These are phyloP conservation scores for Tulasnella calospora DNA, from an alignment of 768 basidiomycete species.

Conservation along the genomic window DNA sequence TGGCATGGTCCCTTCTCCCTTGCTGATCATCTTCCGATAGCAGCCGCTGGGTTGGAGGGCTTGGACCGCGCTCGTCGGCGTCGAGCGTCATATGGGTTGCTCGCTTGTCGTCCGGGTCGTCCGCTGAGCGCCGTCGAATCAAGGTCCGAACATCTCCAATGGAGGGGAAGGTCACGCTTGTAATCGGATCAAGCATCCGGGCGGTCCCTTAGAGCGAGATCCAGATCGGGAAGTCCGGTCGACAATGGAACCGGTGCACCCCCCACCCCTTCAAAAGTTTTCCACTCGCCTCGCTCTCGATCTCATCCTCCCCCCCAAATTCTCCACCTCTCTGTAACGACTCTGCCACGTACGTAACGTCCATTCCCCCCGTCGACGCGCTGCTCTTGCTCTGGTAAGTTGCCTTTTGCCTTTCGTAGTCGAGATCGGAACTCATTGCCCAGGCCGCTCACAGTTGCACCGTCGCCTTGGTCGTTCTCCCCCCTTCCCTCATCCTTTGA, in stretches of 20 bases:
- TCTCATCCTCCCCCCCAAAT: neutral
- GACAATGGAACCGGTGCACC: neutral
- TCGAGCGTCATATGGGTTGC: neutral
- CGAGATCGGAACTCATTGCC: neutral
- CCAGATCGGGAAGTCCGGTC: constrained; percentile 4
- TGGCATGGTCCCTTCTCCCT: neutral
- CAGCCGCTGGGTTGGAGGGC: neutral
- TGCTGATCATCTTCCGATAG: neutral
- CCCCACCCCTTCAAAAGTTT: neutral
- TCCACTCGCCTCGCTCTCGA: neutral
- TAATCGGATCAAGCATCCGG: neutral
- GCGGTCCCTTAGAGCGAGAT: neutral
- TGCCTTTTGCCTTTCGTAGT: neutral
- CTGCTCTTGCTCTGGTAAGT: neutral
- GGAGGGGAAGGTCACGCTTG: neutral
- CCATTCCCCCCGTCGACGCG: neutral
- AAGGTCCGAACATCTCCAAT: neutral
- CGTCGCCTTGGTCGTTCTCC: neutral
- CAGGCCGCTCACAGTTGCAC: neutral
- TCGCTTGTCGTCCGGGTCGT: neutral
- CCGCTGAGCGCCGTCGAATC: neutral
- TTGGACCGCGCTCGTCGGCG: neutral
- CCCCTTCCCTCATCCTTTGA: neutral
- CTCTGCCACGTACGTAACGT: neutral
- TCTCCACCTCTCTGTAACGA: neutral